Conservation (phyloP, 805 yeast genomes). For the Wickerhamomyces chaumierensis region DNA sequence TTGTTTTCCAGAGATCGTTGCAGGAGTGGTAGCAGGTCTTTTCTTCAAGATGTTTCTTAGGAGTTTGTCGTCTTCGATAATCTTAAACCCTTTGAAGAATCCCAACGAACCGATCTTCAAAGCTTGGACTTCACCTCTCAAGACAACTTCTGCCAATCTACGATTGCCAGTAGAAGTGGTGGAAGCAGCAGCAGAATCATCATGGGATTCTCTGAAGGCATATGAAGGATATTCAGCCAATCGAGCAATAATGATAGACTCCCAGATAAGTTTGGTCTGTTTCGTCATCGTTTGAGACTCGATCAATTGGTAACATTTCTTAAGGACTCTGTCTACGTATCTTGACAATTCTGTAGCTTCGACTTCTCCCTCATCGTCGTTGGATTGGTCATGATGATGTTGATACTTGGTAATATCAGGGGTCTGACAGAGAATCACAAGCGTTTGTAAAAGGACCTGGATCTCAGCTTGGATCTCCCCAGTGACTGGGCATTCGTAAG, state of each 20-base stretch:
- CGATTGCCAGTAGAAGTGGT: conserved; percentile 7
- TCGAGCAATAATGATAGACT: conserved; percentile 18
- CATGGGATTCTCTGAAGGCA: conserved; percentile 15
- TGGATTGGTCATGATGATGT: background rate
- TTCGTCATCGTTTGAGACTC: conserved; percentile 39
- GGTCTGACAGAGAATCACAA: conserved; percentile 27
- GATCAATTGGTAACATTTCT: conserved; percentile 47
- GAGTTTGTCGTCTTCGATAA: conserved; percentile 50
- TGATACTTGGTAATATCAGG: conserved; percentile 8
- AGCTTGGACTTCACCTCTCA: conserved; percentile 44
- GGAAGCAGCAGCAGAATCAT: conserved; percentile 3
- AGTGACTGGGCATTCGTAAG: conserved; percentile 39
- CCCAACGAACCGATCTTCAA: conserved; percentile 27
- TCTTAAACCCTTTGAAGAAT: conserved; percentile 21
- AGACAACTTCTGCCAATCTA: conserved; percentile 42
- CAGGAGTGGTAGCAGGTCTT: conserved; percentile 23
- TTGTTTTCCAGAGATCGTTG: no score
- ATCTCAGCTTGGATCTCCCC: conserved; percentile 55
- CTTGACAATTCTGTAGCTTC: conserved; percentile 15
- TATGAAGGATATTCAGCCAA: conserved; percentile 37
- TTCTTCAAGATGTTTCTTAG: conserved; percentile 49
- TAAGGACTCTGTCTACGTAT: conserved; percentile 36
- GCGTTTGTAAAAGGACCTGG: conserved; percentile 38
- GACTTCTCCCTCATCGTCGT: no score
- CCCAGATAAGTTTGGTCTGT: conserved; percentile 18